These are phyloP conservation scores for Escallonia herrerae DNA, from an alignment of 129 eudicot genomes.

Conservation along the genomic window DNA sequence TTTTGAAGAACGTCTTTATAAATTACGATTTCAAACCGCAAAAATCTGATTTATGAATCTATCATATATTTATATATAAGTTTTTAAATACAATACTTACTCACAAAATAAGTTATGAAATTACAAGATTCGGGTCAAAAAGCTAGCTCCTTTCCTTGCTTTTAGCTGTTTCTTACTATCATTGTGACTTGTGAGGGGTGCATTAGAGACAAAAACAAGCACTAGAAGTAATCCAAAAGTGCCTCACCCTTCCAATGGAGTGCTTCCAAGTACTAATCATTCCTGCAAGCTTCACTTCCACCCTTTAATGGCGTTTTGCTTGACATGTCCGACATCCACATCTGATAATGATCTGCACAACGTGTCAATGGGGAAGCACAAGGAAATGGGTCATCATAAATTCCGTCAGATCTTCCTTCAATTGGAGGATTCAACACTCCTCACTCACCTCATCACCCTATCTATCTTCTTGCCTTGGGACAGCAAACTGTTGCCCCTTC, in stretches of 20 bases:
- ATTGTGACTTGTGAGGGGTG: no score
- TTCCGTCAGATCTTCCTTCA: constrained; percentile 14
- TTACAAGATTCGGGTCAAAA: no score
- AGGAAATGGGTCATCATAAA: constrained; percentile 23
- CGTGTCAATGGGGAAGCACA: background rate
- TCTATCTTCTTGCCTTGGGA: constrained; percentile 19
- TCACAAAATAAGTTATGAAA: no score
- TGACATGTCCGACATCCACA: constrained; percentile 5
- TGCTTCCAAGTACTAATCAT: background rate
- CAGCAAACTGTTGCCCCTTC: constrained; percentile 18
- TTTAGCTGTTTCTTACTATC: no score
- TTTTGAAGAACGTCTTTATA: no score
- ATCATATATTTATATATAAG: no score
- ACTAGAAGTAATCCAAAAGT: background rate
- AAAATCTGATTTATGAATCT: no score
- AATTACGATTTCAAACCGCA: no score
- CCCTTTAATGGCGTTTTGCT: background rate
- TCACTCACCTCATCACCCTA: background rate
- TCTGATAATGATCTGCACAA: background rate
- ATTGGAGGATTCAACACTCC: background rate
- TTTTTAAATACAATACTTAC: no score
- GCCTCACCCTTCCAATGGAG: background rate
- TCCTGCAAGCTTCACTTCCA: background rate
- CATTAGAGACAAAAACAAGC: background rate
- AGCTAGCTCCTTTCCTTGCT: no score